Percentiles rank a stretch among this genome's conserved stretches.
phyloP scores from a whole-genome alignment of 805 yeast genomes.

The Hanseniaspora lachancei region DNA sequence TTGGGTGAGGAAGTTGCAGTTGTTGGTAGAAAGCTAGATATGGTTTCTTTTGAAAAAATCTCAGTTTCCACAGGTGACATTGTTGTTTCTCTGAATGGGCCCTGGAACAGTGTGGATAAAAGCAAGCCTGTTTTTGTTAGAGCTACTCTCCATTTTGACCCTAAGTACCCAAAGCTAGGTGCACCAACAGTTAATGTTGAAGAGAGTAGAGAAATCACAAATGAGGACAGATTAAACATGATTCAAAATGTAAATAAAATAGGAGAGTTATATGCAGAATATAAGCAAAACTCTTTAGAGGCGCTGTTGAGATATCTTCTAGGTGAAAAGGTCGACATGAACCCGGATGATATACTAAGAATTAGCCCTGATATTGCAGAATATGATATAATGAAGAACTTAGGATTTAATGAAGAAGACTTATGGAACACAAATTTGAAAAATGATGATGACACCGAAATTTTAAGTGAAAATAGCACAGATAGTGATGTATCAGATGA shows the following conservation, averaged over 20 bases:
- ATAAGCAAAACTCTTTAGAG: constrained; percentile 61
- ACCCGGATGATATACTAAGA: constrained; percentile 17
- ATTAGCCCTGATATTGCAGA: constrained; percentile 24
- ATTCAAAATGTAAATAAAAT: constrained; percentile 41
- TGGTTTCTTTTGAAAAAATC: constrained; percentile 71
- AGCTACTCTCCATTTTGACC: constrained; percentile 57
- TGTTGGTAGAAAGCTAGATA: constrained; percentile 82
- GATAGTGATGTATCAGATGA: constrained; percentile 31
- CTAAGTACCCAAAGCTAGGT: constrained; percentile 49
- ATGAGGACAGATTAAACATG: constrained; percentile 39
- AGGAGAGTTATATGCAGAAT: constrained; percentile 40
- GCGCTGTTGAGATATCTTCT: constrained; percentile 60
- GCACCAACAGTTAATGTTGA: constrained; percentile 54
- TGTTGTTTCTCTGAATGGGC: constrained; percentile 67
- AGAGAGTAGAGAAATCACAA: constrained; percentile 57
- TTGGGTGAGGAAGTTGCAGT: constrained; percentile 84
- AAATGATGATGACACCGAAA: constrained; percentile 14
- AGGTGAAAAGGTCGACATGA: constrained; percentile 60
- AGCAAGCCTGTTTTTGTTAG: constrained; percentile 48
- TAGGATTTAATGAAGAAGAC: constrained; percentile 29
- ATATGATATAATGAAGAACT: constrained; percentile 29
- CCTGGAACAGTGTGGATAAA: constrained; percentile 40
- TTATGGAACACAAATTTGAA: neutral
- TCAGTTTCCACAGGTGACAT: constrained; percentile 76
- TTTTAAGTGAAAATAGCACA: constrained; percentile 19